These are phyloP conservation scores for Talaromyces sp. DNA, from an alignment of 2,329 filamentous ascomycete species.

Conservation along the genomic window DNA sequence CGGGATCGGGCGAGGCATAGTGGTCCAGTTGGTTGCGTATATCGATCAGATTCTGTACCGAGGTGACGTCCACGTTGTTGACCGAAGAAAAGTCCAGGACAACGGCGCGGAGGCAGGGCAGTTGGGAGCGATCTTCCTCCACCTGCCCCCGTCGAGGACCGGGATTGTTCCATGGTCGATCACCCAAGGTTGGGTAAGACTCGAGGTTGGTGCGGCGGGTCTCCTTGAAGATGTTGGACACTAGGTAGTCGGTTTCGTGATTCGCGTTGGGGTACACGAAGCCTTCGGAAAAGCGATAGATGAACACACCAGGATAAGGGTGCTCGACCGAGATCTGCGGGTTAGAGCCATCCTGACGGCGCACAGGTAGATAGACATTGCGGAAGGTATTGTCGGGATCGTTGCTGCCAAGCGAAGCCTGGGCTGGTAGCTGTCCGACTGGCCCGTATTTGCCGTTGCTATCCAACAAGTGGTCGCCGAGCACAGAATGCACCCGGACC, in stretches of 20 bases:
- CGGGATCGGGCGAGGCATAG: slow-evolving; percentile 72
- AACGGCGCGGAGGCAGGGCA: slow-evolving; percentile 76
- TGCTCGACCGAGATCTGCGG: slow-evolving; percentile 72
- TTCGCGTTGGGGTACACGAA: slow-evolving; percentile 96
- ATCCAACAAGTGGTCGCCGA: slow-evolving; percentile 69
- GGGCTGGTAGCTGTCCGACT: slow-evolving; percentile 33
- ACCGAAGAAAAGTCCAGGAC: slow-evolving; percentile 92
- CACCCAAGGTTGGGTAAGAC: slow-evolving; percentile 61
- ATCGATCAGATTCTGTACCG: slow-evolving; percentile 87
- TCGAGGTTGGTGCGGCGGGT: slow-evolving; percentile 73
- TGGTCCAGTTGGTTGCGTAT: slow-evolving; percentile 89
- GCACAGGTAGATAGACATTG: slow-evolving; percentile 81
- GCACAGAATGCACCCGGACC: slow-evolving; percentile 77
- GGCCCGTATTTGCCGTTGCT: slow-evolving; percentile 60
- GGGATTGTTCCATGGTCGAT: slow-evolving; percentile 93
- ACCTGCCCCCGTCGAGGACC: slow-evolving; percentile 61
- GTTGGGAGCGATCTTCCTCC: slow-evolving; percentile 44
- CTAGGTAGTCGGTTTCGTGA: slow-evolving; percentile 77
- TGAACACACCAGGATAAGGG: slow-evolving; percentile 89
- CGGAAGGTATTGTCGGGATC: slow-evolving; percentile 53
- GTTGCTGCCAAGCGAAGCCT: slow-evolving; percentile 19
- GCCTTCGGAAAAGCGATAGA: slow-evolving; percentile 90
- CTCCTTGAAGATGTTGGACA: slow-evolving; percentile 60
- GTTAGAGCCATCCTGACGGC: slow-evolving; percentile 87
- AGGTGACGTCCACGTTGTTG: slow-evolving; percentile 91